Base-by-base conservation (phyloP, 495 filamentous ascomycete species). In the Aspergillus panamensis region DNA sequence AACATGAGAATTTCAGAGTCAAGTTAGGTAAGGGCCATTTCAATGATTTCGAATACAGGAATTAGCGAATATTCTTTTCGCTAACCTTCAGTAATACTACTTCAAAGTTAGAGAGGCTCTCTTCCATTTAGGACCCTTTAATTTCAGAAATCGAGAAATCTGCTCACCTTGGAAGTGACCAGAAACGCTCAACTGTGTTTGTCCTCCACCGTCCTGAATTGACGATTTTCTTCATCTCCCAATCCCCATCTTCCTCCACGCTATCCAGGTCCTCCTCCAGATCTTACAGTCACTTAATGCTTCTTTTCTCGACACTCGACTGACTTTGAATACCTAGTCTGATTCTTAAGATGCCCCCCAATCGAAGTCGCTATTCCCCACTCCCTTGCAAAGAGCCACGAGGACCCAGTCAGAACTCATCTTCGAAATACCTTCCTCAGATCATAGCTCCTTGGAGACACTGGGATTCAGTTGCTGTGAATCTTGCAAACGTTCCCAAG, bases 391-490 rank as follows among this genome's bases (percentile, higher is more conserved):
- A 12, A 20, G 16, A 47, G 16, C 39, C 6, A 52, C 47, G 19
- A 30, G 6, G 32, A 14, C 48, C 17, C 14, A 40, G 29, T 5
- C 10, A 20, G 25, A 25, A 50, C 33, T 6, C 13, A 16, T 29
- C 48, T 31, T 31, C 51, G 3, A 25, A 33, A 16, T 35, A 21
- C 13, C 35, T 33, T 1, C 20, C 45, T 37, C 58, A 59, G 17
- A 31, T 66, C 3, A 25, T 62, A 32, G 55, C 67, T 9, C 61
- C 69, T 7, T 82, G 79, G 79, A 68, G 51, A 14, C 51, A 20
- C 7, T 77, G 76, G 71, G 63, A 70, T 9, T 72, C 77, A 0
- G 52, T 80, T 1, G 69, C 66, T 12, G 37, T 82, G 29, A 67
- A 62, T 16, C 39, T 81, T 14, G 51, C 13, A 0, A 64, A 64